Base-by-base conservation (phyloP, 2,329 filamentous ascomycete species). In the Fusarium sp. region DNA sequence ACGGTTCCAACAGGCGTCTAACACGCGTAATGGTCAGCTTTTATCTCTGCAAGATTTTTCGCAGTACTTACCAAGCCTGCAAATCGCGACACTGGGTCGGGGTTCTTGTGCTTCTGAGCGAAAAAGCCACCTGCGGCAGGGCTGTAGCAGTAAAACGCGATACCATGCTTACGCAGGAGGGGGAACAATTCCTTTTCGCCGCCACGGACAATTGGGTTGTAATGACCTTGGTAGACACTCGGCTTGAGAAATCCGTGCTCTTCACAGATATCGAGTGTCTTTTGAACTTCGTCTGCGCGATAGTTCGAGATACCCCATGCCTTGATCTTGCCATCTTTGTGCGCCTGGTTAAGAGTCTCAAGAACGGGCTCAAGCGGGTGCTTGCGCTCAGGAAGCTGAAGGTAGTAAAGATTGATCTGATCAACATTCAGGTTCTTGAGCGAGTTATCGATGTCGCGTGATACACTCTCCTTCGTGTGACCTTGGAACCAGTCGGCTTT, bases 251-350 rank as follows among this genome's bases (percentile, higher is more conserved):
- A 85, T 2, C 79, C 79, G 6, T 80, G 75, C 20, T 80, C 64
- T 40, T 82, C 78, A 67, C 84, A 86, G 15, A 85, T 80, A 12
- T 78, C 74, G 34, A 83, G 57, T 5, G 86, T 77, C 46, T 79
- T 58, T 52, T 82, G 77, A 1, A 87, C 83, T 63, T 87, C 82
- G 4, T 77, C 77, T 3, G 80, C 80, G 0, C 77, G 76, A 68
- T 81, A 85, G 68, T 86, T 87, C 12, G 80, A 84, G 6, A 87
- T 60, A 0, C 84, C 85, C 62, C 85, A 85, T 1, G 78, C 66
- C 70, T 81, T 79, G 68, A 86, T 82, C 62, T 83, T 82, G 24
- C 83, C 83, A 40, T 82, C 75, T 18, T 73, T 59, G 65, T 81
- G 74, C 2, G 81, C 79, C 22, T 81, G 74, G 59, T 86, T 70